These are phyloP conservation scores for Entophlyctis helioformis DNA, from an alignment of 192 early-diverging fungal species.

Conservation along the genomic window DNA sequence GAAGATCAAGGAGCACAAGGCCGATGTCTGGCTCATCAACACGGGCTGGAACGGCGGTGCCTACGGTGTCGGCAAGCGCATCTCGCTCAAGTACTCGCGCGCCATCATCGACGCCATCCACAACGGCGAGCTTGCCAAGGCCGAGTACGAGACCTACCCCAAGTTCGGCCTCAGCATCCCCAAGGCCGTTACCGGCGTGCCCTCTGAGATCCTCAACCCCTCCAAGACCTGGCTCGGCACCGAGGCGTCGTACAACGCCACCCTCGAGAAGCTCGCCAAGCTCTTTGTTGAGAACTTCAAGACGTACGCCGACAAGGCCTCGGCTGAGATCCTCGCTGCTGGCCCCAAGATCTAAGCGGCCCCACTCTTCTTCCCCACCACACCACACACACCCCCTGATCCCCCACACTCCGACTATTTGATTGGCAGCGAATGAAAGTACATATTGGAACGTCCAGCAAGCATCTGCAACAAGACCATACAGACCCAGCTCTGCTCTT, in stretches of 20 bases:
- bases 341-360: constrained; percentile 8
- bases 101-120: constrained; percentile 98
- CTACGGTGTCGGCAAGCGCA: constrained; percentile 82
- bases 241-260: constrained; percentile 44
- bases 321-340: constrained; percentile 10
- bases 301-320: constrained; percentile 57
- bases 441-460: too few relatives aligned
- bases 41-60: constrained; percentile 94
- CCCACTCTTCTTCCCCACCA: too few relatives aligned
- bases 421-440: too few relatives aligned
- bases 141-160: constrained; percentile 75
- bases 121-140: constrained; percentile 75
- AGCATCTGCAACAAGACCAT: too few relatives aligned
- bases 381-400: too few relatives aligned
- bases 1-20: constrained; percentile 81
- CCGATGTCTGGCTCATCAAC: constrained; percentile 87
- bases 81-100: constrained; percentile 91
- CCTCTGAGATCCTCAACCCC: constrained; percentile 77
- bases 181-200: constrained; percentile 62
- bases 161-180: constrained; percentile 85
- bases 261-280: constrained; percentile 62
- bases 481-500: too few relatives aligned
- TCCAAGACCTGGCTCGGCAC: constrained; percentile 74
- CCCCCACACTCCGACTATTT: too few relatives aligned
- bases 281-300: constrained; percentile 89